Evolutionary conservation across 441 rosid species (phyloP), one percentile per base, ranked within the genome.

Genomic region (Gossypium laxum): DNA sequence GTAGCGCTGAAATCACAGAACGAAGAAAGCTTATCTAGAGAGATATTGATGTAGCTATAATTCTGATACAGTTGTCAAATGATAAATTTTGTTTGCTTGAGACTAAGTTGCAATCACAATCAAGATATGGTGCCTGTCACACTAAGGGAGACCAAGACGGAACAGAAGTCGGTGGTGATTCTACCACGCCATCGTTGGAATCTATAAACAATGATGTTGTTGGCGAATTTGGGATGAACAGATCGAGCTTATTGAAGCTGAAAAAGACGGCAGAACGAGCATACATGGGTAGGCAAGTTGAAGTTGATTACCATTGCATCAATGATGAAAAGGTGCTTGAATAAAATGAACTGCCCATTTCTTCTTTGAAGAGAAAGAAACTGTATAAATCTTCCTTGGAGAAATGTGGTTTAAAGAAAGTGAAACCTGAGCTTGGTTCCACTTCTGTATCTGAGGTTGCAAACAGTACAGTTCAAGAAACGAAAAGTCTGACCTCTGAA

Each of bases 361-460:
- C 75, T 65, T 47, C 70, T 30, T 32, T 71, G 58, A 78, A 72
- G 72, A 76, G 71, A 70, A 72, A 67, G 47, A 74, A 80, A 50
- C 38, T 62, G 19, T 48, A 34, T 4, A 67, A 67, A 34, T 58
- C 73, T 55, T 45, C 73, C 19, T 45, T 67, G 63, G 75, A 72
- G 75, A 76, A 74, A 57, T 57, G 41, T 55, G 54, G 51, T 34
- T 64, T 54, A 71, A 75, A 69, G 76, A 74, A 76, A 67, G 51
- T 30, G 18, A 62, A 75, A 61, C 75, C 59, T 72, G 70, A 72
- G 56, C 18, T 32, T 52, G 57, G 72, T 72, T 56, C 70, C 57
- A 70, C 77, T 38, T 71, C 60, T 52, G 66, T 62, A 38, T 41
- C 41, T 6, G 68, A 28, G 56, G 52, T 63, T 8, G 2, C 67